phyloP scores from a whole-genome alignment of 305 asterid genomes.

The Fraxinus xanthoxyloides region DNA sequence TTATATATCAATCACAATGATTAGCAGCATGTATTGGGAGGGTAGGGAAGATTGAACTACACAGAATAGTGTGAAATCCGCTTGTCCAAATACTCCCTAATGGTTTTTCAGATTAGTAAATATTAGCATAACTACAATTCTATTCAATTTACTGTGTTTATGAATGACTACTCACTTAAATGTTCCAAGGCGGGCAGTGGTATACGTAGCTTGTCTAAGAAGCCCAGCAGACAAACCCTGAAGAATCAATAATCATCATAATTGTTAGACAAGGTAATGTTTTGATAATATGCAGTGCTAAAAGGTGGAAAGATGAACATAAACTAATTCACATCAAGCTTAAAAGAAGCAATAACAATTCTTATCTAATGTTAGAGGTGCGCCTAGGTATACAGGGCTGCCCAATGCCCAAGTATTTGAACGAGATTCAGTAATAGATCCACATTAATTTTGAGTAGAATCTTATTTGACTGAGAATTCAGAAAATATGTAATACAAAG shows the following conservation, averaged over 20 bases:
- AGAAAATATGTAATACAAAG: neutral
- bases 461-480: neutral
- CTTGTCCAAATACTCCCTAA: neutral
- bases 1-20: neutral
- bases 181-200: conserved; percentile 87
- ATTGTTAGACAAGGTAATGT: neutral
- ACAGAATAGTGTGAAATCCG: neutral
- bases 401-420: neutral
- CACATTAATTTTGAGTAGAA: neutral
- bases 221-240: conserved; percentile 92
- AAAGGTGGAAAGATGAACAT: neutral
- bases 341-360: neutral
- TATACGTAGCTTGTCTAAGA: conserved; percentile 82
- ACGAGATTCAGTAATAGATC: neutral
- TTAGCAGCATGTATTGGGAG: neutral
- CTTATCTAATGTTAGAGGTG: neutral
- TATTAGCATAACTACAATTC: neutral
- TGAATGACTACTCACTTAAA: conserved; percentile 55
- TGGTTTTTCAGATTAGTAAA: neutral
- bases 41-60: neutral
- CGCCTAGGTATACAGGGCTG: no score
- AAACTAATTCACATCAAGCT: conserved; percentile 6
- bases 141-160: neutral
- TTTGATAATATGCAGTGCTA: neutral
- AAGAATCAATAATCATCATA: conserved; percentile 10